These are phyloP conservation scores for Melanomma pulvis-pyrius DNA, from an alignment of 495 filamentous ascomycete species.

Conservation along the genomic window DNA sequence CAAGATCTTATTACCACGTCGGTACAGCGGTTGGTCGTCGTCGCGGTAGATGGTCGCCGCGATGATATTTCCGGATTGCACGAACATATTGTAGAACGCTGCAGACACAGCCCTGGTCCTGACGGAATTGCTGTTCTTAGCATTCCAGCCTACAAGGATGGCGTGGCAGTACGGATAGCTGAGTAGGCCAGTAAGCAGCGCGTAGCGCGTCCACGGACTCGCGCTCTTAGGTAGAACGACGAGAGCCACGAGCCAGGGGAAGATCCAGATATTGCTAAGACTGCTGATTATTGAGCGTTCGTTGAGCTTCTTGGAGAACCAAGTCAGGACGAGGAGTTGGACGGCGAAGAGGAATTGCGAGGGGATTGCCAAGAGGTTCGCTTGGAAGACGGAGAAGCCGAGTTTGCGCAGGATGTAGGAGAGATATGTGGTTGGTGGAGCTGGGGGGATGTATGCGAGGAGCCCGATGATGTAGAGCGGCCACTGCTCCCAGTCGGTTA, in stretches of 20 bases:
- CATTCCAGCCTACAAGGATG: conserved; percentile 68
- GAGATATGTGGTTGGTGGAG: conserved; percentile 52
- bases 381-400: conserved; percentile 58
- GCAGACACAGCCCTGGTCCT: conserved; percentile 66
- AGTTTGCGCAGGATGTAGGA: conserved; percentile 54
- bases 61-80: conserved; percentile 55
- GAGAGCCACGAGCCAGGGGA: conserved; percentile 58
- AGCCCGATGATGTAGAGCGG: conserved; percentile 51
- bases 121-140: conserved; percentile 68
- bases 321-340: conserved; percentile 54
- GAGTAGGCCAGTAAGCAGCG: conserved; percentile 56
- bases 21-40: conserved; percentile 53
- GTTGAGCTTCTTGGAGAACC: conserved; percentile 57
- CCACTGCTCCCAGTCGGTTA: conserved; percentile 63
- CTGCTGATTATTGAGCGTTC: conserved; percentile 58
- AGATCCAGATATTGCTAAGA: conserved; percentile 57
- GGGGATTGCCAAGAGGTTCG: conserved; percentile 59
- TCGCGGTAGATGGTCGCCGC: conserved; percentile 58
- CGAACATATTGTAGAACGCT: conserved; percentile 54
- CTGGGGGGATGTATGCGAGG: conserved; percentile 53
- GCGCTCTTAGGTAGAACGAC: conserved; percentile 46
- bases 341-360: conserved; percentile 52
- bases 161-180: conserved; percentile 66
- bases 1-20: conserved; percentile 53
- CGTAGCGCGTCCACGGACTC: conserved; percentile 57